phyloP scores from a whole-genome alignment of 306 rosid genomes.

The Trifolium repens region DNA sequence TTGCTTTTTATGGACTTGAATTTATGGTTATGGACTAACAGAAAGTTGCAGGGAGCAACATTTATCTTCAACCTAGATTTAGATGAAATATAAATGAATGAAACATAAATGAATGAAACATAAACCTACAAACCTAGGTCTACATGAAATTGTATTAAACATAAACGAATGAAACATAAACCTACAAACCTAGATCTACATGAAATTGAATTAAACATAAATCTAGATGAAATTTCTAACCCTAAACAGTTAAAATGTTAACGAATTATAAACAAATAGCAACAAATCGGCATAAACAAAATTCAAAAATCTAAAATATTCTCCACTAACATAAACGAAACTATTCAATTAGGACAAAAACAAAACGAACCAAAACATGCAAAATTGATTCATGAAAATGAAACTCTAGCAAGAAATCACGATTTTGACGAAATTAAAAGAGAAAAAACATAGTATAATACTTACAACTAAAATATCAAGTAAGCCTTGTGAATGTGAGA shows the following conservation, averaged over 20 bases:
- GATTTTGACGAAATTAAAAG: background rate
- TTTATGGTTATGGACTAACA: too few relatives aligned
- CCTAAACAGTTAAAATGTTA: constrained; percentile 6
- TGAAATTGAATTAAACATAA: too few relatives aligned
- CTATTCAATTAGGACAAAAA: background rate
- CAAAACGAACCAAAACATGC: constrained; percentile 28
- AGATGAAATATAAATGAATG: too few relatives aligned
- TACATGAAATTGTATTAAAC: too few relatives aligned
- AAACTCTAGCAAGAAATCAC: background rate
- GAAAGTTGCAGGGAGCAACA: too few relatives aligned
- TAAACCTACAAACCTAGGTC: too few relatives aligned
- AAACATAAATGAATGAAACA: too few relatives aligned
- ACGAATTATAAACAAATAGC: constrained; percentile 1
- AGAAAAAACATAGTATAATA: background rate
- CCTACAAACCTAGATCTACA: too few relatives aligned
- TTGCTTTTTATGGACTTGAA: too few relatives aligned
- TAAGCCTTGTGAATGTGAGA: constrained; percentile 42
- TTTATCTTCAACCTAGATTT: too few relatives aligned
- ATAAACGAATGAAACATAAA: too few relatives aligned
- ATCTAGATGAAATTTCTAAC: background rate
- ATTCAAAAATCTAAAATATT: background rate
- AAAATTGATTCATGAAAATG: constrained; percentile 34
- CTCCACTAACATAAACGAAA: background rate
- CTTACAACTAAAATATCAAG: constrained; percentile 79
- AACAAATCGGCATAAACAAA: background rate